Base-by-base conservation (phyloP, 2,329 filamentous ascomycete species). In the Trichoderma breve region DNA sequence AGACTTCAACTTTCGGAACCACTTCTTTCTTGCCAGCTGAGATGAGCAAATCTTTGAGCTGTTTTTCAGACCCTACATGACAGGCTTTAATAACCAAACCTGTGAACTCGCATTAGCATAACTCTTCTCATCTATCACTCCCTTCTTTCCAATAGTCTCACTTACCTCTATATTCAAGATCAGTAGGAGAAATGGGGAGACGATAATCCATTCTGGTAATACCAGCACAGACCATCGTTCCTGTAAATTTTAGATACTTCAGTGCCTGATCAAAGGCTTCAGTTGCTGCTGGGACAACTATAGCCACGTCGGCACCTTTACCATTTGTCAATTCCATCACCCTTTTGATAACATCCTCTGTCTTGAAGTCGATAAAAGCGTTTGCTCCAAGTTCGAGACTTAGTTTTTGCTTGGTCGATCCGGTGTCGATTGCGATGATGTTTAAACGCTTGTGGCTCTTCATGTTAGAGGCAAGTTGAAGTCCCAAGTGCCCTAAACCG, bases 261-360 rank as follows among this genome's bases (percentile, higher is more conserved):
- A 67, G 34, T 24, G 51, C 64, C 4, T 67, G 51, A 18, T 43
- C 64, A 43, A 67, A 67, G 30, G 64, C 64, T 30, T 43, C 51
- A 9, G 64, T 67, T 15, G 51, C 64, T 39, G 32, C 64, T 43
- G 51, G 64, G 2, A 67, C 34, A 15, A 67, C 64, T 28, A 67
- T 67, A 43, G 64, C 64, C 14, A 18, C 64, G 18, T 67, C 64
- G 11, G 64, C 64, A 9, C 64, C 64, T 43, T 67, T 67, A 5
- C 64, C 64, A 58, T 58, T 30, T 12, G 51, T 67, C 32, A 67
- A 7, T 7, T 58, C 32, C 64, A 67, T 67, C 32, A 67, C 64
- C 12, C 18, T 39, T 7, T 58, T 57, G 6, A 58, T 21, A 9
- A 67, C 64, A 43, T 67, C 34, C 11, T 67, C 64, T 6, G 51